Conservation (phyloP, 768 basidiomycete genomes). For the Gymnopilus junonius region DNA sequence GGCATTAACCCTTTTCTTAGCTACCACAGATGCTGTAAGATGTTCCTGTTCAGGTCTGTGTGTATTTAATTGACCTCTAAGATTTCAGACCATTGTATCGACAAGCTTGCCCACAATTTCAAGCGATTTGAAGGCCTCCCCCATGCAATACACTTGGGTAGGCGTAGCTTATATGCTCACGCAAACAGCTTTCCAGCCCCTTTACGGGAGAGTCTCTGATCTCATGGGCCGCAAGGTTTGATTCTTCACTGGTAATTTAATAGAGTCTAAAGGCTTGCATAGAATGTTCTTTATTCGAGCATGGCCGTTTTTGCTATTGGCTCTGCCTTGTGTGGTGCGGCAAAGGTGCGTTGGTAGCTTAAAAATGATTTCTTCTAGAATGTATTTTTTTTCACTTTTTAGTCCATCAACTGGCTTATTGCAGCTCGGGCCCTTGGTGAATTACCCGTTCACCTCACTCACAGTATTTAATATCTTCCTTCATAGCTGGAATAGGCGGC, state of each 20-base stretch:
- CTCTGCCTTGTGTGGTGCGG: slow-evolving; percentile 78
- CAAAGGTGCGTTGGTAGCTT: slow-evolving; percentile 52
- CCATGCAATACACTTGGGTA: slow-evolving; percentile 84
- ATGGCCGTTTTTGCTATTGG: slow-evolving; percentile 78
- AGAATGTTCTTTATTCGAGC: slow-evolving; percentile 75
- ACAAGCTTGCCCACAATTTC: slow-evolving; percentile 84
- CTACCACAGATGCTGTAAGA: slow-evolving; percentile 83
- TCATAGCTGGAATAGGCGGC: slow-evolving; percentile 76
- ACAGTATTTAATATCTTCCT: slow-evolving; percentile 30
- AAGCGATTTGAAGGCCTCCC: slow-evolving; percentile 66
- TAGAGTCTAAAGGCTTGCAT: slow-evolving; percentile 7
- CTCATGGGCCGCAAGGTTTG: slow-evolving; percentile 78
- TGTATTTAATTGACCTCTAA: not conserved
- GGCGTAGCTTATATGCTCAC: slow-evolving; percentile 85
- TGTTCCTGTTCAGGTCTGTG: not conserved
- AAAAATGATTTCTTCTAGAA: slow-evolving; percentile 13
- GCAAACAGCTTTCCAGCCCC: slow-evolving; percentile 83
- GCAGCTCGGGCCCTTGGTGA: slow-evolving; percentile 58
- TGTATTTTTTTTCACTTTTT: slow-evolving; percentile 20
- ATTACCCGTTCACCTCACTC: slow-evolving; percentile 1
- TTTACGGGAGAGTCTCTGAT: slow-evolving; percentile 83
- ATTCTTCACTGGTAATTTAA: slow-evolving; percentile 6
- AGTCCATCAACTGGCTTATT: slow-evolving; percentile 70
- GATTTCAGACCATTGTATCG: slow-evolving; percentile 68
- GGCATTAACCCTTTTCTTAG: slow-evolving; percentile 80